Conservation (phyloP, 176 grass and related monocot species). For the Cymbopogon citratus region DNA sequence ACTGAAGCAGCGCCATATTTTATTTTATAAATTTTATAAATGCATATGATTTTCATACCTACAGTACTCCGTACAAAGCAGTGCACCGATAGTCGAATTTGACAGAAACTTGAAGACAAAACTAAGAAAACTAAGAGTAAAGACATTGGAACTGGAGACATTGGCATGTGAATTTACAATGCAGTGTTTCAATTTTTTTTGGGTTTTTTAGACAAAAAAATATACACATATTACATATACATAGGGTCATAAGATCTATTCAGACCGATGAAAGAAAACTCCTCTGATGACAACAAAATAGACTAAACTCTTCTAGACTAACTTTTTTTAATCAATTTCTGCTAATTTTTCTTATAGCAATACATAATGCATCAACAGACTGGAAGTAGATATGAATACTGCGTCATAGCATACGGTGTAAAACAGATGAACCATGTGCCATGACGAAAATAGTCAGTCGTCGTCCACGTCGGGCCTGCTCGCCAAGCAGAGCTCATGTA, state of each 20-base stretch:
- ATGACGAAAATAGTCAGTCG: slow-evolving; percentile 16
- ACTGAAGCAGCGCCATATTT: background rate
- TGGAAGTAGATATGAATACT: background rate
- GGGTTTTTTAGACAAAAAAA: background rate
- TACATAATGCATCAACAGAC: background rate
- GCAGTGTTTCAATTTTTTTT: background rate
- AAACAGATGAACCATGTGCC: background rate
- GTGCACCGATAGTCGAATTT: background rate
- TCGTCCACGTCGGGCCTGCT: slow-evolving; percentile 57
- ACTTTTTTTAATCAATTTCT: background rate
- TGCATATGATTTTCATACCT: background rate
- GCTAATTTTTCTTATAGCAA: background rate
- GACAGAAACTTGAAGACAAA: background rate
- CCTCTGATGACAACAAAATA: background rate
- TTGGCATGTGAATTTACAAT: background rate
- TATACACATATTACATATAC: slow-evolving; percentile 4
- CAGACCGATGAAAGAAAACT: background rate
- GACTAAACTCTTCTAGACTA: slow-evolving; percentile 3
- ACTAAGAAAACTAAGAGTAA: background rate
- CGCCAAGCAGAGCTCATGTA: slow-evolving; percentile 91
- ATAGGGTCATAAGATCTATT: background rate
- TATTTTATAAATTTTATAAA: no score
- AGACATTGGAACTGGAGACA: background rate
- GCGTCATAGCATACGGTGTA: background rate
- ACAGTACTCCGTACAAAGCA: no score